Conservation (phyloP, 1,284 basidiomycete genomes). For the Stereum hirsutum region DNA sequence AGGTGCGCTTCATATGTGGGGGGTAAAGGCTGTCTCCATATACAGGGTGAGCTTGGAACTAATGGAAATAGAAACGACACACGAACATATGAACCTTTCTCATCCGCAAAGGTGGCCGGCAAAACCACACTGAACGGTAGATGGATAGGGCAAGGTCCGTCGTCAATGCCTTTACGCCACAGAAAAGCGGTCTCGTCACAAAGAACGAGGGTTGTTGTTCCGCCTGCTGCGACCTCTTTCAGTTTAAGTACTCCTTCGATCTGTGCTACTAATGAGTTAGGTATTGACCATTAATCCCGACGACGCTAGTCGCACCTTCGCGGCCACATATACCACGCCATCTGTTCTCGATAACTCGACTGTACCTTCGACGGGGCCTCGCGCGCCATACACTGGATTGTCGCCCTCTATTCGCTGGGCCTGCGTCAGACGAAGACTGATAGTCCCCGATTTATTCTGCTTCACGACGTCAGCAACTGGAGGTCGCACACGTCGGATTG, state of each 20-base stretch:
- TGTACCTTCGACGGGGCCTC: slow-evolving; percentile 42
- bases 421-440: slow-evolving; percentile 38
- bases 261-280: slow-evolving; percentile 22
- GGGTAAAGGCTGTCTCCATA: slow-evolving; percentile 39
- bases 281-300: background rate
- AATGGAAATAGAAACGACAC: slow-evolving; percentile 2
- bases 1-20: slow-evolving; percentile 55
- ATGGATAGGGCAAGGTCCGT: slow-evolving; percentile 37
- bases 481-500: slow-evolving; percentile 17
- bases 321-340: slow-evolving; percentile 48
- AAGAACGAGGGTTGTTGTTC: slow-evolving; percentile 38
- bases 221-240: slow-evolving; percentile 59
- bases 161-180: slow-evolving; percentile 42
- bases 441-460: slow-evolving; percentile 43
- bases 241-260: slow-evolving; percentile 50
- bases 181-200: slow-evolving; percentile 42
- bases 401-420: slow-evolving; percentile 40
- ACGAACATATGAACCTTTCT: slow-evolving; percentile 49
- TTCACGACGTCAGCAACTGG: slow-evolving; percentile 50
- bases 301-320: slow-evolving; percentile 35
- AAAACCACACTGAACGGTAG: slow-evolving; percentile 46
- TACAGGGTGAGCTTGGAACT: slow-evolving; percentile 5
- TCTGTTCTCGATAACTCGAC: slow-evolving; percentile 49
- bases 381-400: slow-evolving; percentile 49
- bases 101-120: slow-evolving; percentile 47